phyloP scores from a whole-genome alignment of 768 basidiomycete genomes.

The Strobilomyces dryophilus region DNA sequence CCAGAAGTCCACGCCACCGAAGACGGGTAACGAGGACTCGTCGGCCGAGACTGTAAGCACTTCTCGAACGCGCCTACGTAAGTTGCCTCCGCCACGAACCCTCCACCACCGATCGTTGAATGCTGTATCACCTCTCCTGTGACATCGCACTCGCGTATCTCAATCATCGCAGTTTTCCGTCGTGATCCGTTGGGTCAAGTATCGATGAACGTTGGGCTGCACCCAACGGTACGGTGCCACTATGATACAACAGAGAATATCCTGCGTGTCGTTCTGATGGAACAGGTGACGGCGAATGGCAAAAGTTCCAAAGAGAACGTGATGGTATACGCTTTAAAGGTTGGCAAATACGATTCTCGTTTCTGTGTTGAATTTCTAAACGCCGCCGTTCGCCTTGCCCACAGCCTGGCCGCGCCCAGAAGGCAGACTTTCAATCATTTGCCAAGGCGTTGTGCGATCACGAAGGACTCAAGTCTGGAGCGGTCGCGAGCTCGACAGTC shows the following conservation, averaged over 20 bases:
- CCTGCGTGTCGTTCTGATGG: conserved; percentile 53
- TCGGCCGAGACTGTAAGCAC: conserved; percentile 6
- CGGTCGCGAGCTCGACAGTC: background rate
- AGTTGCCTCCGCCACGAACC: conserved; percentile 23
- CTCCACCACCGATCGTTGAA: conserved; percentile 19
- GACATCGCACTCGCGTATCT: background rate
- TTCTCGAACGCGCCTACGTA: conserved; percentile 30
- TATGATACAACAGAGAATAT: conserved; percentile 54
- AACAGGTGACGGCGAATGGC: conserved; percentile 33
- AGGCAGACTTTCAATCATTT: conserved; percentile 53
- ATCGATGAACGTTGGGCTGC: conserved; percentile 60
- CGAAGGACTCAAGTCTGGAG: conserved; percentile 26
- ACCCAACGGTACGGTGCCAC: conserved; percentile 51
- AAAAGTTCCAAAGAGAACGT: conserved; percentile 35
- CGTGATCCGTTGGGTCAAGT: conserved; percentile 69
- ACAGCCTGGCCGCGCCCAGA: conserved; percentile 39
- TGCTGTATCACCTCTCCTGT: background rate
- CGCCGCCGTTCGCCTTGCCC: background rate
- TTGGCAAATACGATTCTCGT: conserved; percentile 20
- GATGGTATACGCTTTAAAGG: conserved; percentile 65
- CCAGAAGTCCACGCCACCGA: conserved; percentile 18
- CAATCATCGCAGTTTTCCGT: conserved; percentile 50
- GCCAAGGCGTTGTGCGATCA: conserved; percentile 41
- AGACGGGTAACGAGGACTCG: background rate
- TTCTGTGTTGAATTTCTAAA: background rate